Base-by-base conservation (phyloP, 2,329 filamentous ascomycete genomes). In the Penicillium sp. region DNA sequence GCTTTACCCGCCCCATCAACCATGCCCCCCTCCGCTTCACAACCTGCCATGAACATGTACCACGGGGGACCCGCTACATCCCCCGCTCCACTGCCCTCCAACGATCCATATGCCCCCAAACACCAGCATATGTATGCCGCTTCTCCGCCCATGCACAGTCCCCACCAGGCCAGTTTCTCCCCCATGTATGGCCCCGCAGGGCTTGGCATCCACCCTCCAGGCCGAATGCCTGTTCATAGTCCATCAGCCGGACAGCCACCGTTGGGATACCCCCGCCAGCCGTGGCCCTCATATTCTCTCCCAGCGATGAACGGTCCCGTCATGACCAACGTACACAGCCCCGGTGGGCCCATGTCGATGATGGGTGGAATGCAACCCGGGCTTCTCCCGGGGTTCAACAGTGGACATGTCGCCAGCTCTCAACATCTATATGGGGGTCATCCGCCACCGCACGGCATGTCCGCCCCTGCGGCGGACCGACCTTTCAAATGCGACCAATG, bases 401-500 rank as follows among this genome's bases (percentile, higher is more conserved):
- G 78, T 70, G 84, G 77, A 72, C 87, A 81, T 75, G 81, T 75
- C 66, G 85, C 76, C 62, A 86, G 66, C 65, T 79, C 76, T 41
- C 79, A 82, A 48, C 78, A 85, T 61, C 83, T 92, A 75, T 90
- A 91, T 58, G 72, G 75, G 21, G 78, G 79, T 21, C 72, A 73
- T 59, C 79, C 80, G 55, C 78, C 82, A 62, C 80, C 84, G 10
- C 83, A 83, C 56, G 80, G 82, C 46, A 82, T 81, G 60, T 76
- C 79, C 21, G 75, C 75, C 3, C 78, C 81, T 10, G 80, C 83
- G 29, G 87, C 89, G 55, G 93, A 97, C 65, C 86, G 93, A 5
- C 94, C 94, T 0, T 97, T 96, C 80, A 92, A 92, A 75, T 99
- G 94, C 72, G 92, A 97, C 66, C 84, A 90, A 70, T 99, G 94